phyloP scores from a whole-genome alignment of 2,329 filamentous ascomycete genomes.

The Fusarium nanum region DNA sequence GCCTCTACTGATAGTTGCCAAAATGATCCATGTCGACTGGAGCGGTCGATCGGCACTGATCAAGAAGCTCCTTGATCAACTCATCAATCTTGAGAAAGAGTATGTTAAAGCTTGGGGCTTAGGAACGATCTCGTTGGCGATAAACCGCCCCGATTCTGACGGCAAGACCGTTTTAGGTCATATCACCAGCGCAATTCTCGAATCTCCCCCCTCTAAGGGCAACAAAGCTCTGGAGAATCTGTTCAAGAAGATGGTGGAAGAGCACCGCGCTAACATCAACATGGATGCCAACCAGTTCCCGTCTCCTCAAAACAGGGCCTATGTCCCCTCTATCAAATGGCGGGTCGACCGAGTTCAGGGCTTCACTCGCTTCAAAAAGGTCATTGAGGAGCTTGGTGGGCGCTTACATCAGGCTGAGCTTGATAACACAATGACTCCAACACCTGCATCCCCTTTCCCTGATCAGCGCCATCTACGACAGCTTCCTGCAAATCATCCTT shows the following conservation, averaged over 20 bases:
- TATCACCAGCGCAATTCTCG: not conserved
- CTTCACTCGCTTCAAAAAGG: not conserved
- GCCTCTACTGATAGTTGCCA: not conserved
- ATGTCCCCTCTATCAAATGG: conserved; percentile 2
- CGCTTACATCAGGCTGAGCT: conserved; percentile 7
- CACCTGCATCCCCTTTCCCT: not conserved
- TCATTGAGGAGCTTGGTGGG: not conserved
- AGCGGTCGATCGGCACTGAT: not conserved
- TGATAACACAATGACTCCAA: not conserved
- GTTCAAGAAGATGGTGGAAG: not conserved
- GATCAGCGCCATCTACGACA: not conserved
- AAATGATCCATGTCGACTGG: conserved; percentile 1
- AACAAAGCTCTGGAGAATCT: not conserved
- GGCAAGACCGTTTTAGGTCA: not conserved
- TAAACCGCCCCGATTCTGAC: not conserved
- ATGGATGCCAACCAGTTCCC: conserved; percentile 1
- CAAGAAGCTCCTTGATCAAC: not conserved
- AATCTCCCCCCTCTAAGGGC: not conserved
- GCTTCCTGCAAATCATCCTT: not conserved
- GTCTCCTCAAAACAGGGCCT: not conserved
- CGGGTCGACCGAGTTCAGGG: not conserved
- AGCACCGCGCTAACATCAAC: conserved; percentile 3
- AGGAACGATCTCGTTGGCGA: not conserved
- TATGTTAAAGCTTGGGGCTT: not conserved
- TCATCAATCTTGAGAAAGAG: not conserved